These are phyloP conservation scores for Taphrina betulina DNA, from an alignment of 1,139 yeast species.

Conservation along the genomic window DNA sequence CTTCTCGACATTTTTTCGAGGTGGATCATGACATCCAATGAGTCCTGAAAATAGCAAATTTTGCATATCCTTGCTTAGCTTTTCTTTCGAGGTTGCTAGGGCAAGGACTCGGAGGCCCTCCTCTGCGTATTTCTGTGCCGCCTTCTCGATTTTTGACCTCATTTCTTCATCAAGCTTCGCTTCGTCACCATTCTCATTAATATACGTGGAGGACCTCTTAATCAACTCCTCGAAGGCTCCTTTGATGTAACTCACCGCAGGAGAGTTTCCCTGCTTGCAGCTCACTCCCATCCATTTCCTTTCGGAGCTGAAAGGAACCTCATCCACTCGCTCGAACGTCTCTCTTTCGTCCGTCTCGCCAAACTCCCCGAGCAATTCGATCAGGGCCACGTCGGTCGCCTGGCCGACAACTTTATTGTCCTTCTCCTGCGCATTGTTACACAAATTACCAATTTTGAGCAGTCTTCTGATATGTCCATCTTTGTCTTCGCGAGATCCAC, in stretches of 20 bases:
- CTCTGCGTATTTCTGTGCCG: constrained; percentile 65
- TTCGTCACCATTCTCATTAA: constrained; percentile 57
- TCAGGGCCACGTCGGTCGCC: constrained; percentile 88
- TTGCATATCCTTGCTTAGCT: constrained; percentile 42
- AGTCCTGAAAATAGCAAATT: constrained; percentile 77
- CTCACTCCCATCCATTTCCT: constrained; percentile 89
- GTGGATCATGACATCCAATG: constrained; percentile 95
- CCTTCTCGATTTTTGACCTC: constrained; percentile 51
- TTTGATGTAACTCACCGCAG: constrained; percentile 64
- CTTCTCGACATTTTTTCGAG: constrained; percentile 74
- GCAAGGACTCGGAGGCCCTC: constrained; percentile 90
- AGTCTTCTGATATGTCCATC: constrained; percentile 25
- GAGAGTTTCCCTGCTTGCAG: constrained; percentile 59
- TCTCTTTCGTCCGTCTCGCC: constrained; percentile 53
- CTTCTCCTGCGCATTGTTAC: constrained; percentile 63
- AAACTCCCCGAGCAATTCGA: constrained; percentile 70
- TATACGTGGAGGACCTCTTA: constrained; percentile 59
- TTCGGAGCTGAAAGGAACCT: constrained; percentile 78
- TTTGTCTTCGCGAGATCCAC: constrained; percentile 21
- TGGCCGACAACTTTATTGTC: constrained; percentile 69
- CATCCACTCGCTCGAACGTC: constrained; percentile 54
- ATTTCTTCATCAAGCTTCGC: constrained; percentile 56
- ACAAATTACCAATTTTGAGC: constrained; percentile 59
- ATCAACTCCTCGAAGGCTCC: constrained; percentile 87
- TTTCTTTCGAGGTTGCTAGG: constrained; percentile 48